Percentiles rank a stretch among this genome's conserved stretches.
phyloP scores from a whole-genome alignment of 2,329 filamentous ascomycete species.

The Penicillium corylophilum region DNA sequence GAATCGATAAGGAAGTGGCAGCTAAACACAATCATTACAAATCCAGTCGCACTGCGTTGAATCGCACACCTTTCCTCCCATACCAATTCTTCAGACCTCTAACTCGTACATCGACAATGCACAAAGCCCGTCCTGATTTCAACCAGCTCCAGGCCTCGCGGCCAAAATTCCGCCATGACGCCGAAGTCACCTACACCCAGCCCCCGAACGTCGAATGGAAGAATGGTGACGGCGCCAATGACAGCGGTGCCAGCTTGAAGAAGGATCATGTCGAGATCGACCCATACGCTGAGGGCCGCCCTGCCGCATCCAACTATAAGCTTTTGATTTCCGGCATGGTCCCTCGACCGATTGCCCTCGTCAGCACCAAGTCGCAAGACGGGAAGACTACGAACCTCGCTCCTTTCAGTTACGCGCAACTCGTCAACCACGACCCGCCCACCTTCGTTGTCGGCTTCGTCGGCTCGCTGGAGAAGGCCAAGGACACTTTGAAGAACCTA shows the following conservation, averaged over 20 bases:
- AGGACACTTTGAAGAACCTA: constrained; percentile 78
- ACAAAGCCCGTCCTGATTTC: constrained; percentile 33
- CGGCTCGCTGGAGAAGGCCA: constrained; percentile 60
- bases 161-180: constrained; percentile 40
- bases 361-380: constrained; percentile 60
- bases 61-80: background rate
- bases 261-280: constrained; percentile 74
- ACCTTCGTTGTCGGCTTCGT: constrained; percentile 69
- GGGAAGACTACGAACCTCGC: constrained; percentile 72
- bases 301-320: constrained; percentile 79
- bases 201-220: constrained; percentile 45
- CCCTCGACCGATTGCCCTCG: constrained; percentile 74
- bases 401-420: constrained; percentile 82
- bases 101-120: constrained; percentile 25
- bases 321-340: constrained; percentile 80
- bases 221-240: constrained; percentile 44
- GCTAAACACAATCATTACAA: constrained; percentile 7
- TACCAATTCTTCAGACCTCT: constrained; percentile 9
- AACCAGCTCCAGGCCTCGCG: constrained; percentile 42
- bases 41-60: background rate
- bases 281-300: constrained; percentile 70
- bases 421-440: constrained; percentile 83
- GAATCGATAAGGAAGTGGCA: background rate
- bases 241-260: constrained; percentile 48
- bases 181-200: constrained; percentile 39